Conservation (phyloP, 2,329 filamentous ascomycete genomes). For the Colletotrichum sp. region DNA sequence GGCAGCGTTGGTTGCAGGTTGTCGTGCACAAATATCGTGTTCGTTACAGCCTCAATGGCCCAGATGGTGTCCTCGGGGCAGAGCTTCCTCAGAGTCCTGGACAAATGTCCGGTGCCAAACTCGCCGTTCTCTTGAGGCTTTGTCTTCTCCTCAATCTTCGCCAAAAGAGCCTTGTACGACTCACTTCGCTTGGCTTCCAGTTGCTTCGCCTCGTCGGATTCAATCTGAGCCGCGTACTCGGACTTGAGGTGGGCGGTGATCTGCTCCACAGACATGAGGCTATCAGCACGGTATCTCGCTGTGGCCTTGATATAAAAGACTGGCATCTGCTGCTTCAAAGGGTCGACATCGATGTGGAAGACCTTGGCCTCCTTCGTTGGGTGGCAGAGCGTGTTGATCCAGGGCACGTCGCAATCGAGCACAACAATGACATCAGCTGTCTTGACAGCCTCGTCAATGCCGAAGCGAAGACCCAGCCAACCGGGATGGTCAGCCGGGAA, state of each 20-base stretch:
- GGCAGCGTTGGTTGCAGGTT: constrained; percentile 72
- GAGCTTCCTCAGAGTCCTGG: constrained; percentile 31
- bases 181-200: constrained; percentile 62
- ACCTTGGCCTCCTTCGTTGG: constrained; percentile 58
- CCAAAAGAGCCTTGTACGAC: constrained; percentile 63
- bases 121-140: constrained; percentile 64
- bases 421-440: constrained; percentile 86
- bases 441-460: constrained; percentile 73
- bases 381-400: constrained; percentile 80
- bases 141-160: constrained; percentile 61
- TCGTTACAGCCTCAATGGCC: constrained; percentile 80
- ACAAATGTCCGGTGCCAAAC: constrained; percentile 44
- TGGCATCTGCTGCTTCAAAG: constrained; percentile 74
- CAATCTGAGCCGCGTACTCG: constrained; percentile 43
- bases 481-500: constrained; percentile 74
- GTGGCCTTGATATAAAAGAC: constrained; percentile 73
- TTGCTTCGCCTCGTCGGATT: constrained; percentile 34
- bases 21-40: constrained; percentile 70
- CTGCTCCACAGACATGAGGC: constrained; percentile 69
- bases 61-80: constrained; percentile 66
- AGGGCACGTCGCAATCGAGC: constrained; percentile 89
- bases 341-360: constrained; percentile 70
- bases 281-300: constrained; percentile 71
- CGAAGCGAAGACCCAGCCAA: constrained; percentile 75
- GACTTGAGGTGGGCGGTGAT: constrained; percentile 66